Evolutionary conservation across 148 eudicot species (phyloP).

Genomic region (Fagopyrum esculentum): DNA sequence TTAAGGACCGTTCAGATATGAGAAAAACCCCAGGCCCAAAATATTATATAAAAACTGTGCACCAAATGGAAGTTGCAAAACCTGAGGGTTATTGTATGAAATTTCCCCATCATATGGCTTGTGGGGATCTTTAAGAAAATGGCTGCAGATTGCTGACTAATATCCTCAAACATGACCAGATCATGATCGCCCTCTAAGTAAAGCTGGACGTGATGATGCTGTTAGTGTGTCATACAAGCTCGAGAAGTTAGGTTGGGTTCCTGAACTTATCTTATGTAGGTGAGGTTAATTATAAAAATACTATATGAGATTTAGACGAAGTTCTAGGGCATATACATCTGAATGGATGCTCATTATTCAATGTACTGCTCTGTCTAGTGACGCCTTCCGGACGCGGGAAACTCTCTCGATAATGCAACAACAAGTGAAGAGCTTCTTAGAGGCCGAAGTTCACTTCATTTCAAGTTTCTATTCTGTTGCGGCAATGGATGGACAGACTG

Average conservation of each 20-base stretch:
- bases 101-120: not conserved
- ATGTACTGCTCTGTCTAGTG: constrained; percentile 32
- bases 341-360: constrained; percentile 8
- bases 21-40: not conserved
- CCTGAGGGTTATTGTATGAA: not conserved
- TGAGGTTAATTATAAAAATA: constrained; percentile 15
- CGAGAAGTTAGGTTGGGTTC: constrained; percentile 75
- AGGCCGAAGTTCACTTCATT: constrained; percentile 70
- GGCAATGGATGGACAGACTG: constrained; percentile 97
- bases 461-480: constrained; percentile 92
- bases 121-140: not conserved
- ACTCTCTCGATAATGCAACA: constrained; percentile 79
- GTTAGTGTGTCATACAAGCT: constrained; percentile 59
- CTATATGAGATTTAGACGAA: not conserved
- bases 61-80: not conserved
- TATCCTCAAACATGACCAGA: constrained; percentile 28
- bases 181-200: constrained; percentile 90
- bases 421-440: constrained; percentile 46
- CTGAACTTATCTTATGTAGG: constrained; percentile 80
- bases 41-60: too few species aligned
- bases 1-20: not conserved
- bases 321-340: not conserved
- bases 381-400: constrained; percentile 73
- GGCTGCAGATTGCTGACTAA: not conserved
- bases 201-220: constrained; percentile 74